Evolutionary conservation across 2,329 filamentous ascomycete genomes (phyloP).

Genomic region (Fusarium devonianum): DNA sequence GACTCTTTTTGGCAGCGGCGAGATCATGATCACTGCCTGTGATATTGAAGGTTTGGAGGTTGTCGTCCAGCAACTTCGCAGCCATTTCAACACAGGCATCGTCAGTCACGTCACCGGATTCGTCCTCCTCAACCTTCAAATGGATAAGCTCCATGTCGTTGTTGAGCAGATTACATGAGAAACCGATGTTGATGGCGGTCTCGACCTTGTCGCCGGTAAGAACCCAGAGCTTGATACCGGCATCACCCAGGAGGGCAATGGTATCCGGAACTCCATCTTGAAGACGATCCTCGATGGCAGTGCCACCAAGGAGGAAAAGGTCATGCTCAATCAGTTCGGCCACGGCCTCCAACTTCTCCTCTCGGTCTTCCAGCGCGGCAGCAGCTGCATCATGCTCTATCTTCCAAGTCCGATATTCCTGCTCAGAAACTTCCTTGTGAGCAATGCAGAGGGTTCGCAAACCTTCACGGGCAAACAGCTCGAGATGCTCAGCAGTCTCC

Average conservation of each 20-base stretch:
- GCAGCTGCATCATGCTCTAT: conserved; percentile 88
- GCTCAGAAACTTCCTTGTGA: conserved; percentile 78
- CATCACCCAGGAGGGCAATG: conserved; percentile 86
- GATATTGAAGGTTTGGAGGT: conserved; percentile 76
- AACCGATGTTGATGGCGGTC: conserved; percentile 99
- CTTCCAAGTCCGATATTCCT: conserved; percentile 86
- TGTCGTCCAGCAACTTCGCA: conserved; percentile 75
- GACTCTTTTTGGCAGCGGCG: conserved; percentile 77
- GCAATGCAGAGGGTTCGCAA: conserved; percentile 94
- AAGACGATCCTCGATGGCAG: conserved; percentile 94
- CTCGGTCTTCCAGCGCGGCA: conserved; percentile 81
- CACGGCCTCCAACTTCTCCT: conserved; percentile 90
- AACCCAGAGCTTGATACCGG: conserved; percentile 98
- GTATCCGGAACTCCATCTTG: conserved; percentile 98
- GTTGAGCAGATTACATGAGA: conserved; percentile 96
- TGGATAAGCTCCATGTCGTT: conserved; percentile 98
- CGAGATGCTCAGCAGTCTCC: conserved; percentile 89
- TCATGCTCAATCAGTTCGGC: conserved; percentile 92
- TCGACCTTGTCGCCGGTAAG: conserved; percentile 98
- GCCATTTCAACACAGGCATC: conserved; percentile 63
- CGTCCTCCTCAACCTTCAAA: conserved; percentile 82
- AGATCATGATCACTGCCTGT: conserved; percentile 88
- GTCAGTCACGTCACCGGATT: conserved; percentile 56
- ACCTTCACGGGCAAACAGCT: conserved; percentile 96
- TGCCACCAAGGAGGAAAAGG: conserved; percentile 86